Percentiles rank a stretch among this genome's conserved stretches.
Evolutionary conservation across 805 yeast species (phyloP).

Genomic region (Kodamaea neixiangensis): DNA sequence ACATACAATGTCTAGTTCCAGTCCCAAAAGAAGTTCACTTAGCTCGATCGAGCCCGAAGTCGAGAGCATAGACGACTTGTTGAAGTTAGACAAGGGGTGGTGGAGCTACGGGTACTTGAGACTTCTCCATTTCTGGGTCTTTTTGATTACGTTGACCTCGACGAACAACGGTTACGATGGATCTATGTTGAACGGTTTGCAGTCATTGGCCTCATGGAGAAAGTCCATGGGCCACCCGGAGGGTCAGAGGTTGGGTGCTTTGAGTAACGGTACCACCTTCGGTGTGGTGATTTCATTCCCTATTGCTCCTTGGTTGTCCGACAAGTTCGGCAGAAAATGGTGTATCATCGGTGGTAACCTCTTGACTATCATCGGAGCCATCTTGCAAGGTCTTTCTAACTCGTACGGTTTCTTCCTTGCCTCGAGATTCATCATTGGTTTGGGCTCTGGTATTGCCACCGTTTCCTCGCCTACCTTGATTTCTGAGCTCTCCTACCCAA

Average conservation of each 20-base stretch:
- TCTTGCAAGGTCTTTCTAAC: slow-evolving; percentile 39
- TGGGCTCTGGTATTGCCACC: slow-evolving; percentile 44
- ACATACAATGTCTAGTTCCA: neutral
- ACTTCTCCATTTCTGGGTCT: slow-evolving; percentile 36
- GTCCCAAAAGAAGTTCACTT: slow-evolving; percentile 3
- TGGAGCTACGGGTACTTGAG: slow-evolving; percentile 39
- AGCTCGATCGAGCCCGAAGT: neutral
- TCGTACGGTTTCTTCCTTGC: slow-evolving; percentile 41
- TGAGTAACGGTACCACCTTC: slow-evolving; percentile 26
- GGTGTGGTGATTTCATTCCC: slow-evolving; percentile 38
- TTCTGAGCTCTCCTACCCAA: slow-evolving; percentile 53
- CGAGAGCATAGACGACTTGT: neutral
- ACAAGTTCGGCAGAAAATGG: slow-evolving; percentile 43
- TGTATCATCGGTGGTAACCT: slow-evolving; percentile 26
- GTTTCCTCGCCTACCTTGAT: slow-evolving; percentile 51
- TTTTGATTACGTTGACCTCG: slow-evolving; percentile 46
- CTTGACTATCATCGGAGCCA: slow-evolving; percentile 33
- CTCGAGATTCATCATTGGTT: slow-evolving; percentile 50
- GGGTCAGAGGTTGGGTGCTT: slow-evolving; percentile 24
- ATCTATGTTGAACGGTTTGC: slow-evolving; percentile 50
- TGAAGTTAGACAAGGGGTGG: slow-evolving; percentile 27
- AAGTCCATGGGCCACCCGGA: slow-evolving; percentile 30
- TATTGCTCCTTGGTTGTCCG: slow-evolving; percentile 32
- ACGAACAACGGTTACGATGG: slow-evolving; percentile 39
- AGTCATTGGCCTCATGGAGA: slow-evolving; percentile 45